Percentiles rank a stretch among this genome's conserved stretches.
phyloP scores from a whole-genome alignment of 2,329 filamentous ascomycete species.

The Aspergillus novoparasiticus region DNA sequence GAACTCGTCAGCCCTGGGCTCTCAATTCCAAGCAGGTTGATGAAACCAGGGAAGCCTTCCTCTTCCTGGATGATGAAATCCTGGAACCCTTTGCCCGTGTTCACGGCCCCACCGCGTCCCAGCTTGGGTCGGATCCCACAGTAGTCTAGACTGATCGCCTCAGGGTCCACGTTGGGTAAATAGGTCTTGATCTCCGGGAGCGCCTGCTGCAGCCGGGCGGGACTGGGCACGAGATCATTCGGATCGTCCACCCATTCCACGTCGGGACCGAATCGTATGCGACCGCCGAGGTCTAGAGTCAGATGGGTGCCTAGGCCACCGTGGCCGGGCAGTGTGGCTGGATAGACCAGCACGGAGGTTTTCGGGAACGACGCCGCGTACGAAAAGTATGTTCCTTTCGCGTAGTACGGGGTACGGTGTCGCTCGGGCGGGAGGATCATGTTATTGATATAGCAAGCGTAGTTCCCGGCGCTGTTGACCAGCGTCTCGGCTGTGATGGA shows the following conservation, averaged over 20 bases:
- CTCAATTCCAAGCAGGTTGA: conserved; percentile 91
- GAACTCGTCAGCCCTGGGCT: conserved; percentile 87
- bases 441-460: conserved; percentile 76
- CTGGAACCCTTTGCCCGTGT: conserved; percentile 65
- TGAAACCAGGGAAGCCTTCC: conserved; percentile 76
- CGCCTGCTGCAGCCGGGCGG: conserved; percentile 65
- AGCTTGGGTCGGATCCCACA: conserved; percentile 91
- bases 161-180: conserved; percentile 70
- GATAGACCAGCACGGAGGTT: conserved; percentile 79
- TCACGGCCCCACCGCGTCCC: conserved; percentile 59
- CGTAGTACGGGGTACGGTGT: conserved; percentile 70
- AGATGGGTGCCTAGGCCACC: conserved; percentile 93
- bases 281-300: conserved; percentile 82
- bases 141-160: conserved; percentile 76
- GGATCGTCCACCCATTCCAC: conserved; percentile 86
- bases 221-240: conserved; percentile 68
- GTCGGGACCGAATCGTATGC: conserved; percentile 89
- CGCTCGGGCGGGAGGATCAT: conserved; percentile 64
- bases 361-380: conserved; percentile 69
- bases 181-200: conserved; percentile 76
- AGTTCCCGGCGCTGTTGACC: conserved; percentile 83
- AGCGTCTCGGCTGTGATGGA: conserved; percentile 74
- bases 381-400: conserved; percentile 94
- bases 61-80: conserved; percentile 84
- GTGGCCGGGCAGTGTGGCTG: conserved; percentile 77